These are phyloP conservation scores for Phlegmacium glaucopus DNA, from an alignment of 768 basidiomycete species.

Conservation along the genomic window DNA sequence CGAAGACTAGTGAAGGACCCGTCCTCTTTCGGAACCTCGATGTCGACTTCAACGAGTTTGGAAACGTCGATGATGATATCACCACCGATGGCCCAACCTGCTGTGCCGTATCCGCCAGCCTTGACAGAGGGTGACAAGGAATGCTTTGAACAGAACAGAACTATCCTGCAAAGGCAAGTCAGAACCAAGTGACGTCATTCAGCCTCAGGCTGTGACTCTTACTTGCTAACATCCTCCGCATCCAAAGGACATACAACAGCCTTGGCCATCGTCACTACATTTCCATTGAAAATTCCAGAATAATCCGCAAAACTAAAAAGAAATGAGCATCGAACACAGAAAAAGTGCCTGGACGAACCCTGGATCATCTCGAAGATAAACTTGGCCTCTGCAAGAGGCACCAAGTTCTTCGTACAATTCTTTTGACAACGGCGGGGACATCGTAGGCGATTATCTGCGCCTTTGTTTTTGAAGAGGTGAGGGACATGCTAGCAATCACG, in stretches of 20 bases:
- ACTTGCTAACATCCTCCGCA: constrained; percentile 81
- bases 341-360: constrained; percentile 28
- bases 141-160: constrained; percentile 74
- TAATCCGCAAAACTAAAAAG: constrained; percentile 41
- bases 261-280: constrained; percentile 54
- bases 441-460: constrained; percentile 1
- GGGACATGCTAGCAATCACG: neutral
- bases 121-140: constrained; percentile 75
- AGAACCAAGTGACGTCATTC: neutral
- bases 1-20: constrained; percentile 60
- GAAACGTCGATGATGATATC: constrained; percentile 82
- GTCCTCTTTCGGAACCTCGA: constrained; percentile 54
- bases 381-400: constrained; percentile 41
- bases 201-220: constrained; percentile 25
- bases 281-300: constrained; percentile 73
- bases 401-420: constrained; percentile 44
- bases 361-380: constrained; percentile 41
- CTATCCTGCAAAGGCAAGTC: constrained; percentile 38
- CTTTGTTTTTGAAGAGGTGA: too few species aligned
- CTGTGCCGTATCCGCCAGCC: constrained; percentile 89
- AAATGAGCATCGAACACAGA: constrained; percentile 1
- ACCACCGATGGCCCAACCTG: constrained; percentile 85
- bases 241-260: constrained; percentile 73
- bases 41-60: constrained; percentile 61
- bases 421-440: constrained; percentile 25